phyloP scores from a whole-genome alignment of 2,329 filamentous ascomycete species.

The Allantophomopsis lycopodina region DNA sequence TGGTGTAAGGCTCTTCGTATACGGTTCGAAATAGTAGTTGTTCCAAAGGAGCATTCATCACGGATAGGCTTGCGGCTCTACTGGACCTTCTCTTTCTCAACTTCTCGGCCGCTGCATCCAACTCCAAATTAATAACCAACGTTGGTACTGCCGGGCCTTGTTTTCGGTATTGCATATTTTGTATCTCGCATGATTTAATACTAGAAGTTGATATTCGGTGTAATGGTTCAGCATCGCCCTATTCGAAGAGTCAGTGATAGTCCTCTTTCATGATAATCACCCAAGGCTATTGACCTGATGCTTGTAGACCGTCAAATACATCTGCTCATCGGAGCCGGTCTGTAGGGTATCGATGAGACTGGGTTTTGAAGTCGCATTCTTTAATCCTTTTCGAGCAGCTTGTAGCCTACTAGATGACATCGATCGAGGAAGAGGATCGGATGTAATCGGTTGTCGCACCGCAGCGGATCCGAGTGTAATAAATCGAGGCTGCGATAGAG shows the following conservation, averaged over 20 bases:
- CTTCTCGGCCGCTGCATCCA: conserved; percentile 38
- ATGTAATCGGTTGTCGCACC: conserved; percentile 29
- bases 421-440: conserved; percentile 4
- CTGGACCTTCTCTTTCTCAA: conserved; percentile 51
- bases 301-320: conserved; percentile 20
- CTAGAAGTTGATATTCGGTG: conserved; percentile 16
- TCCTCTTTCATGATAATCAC: conserved; percentile 1
- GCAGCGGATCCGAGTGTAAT: conserved; percentile 33
- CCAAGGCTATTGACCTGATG: conserved; percentile 14
- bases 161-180: conserved; percentile 46
- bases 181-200: conserved; percentile 24
- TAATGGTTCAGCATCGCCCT: conserved; percentile 20
- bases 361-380: conserved; percentile 11
- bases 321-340: conserved; percentile 3
- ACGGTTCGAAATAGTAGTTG: conserved; percentile 42
- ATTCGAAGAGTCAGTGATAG: not conserved
- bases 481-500: conserved; percentile 35
- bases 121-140: conserved; percentile 38
- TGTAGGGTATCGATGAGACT: conserved; percentile 13
- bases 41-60: conserved; percentile 15
- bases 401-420: conserved; percentile 2
- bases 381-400: conserved; percentile 9
- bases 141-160: conserved; percentile 45
- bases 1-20: conserved; percentile 33
- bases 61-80: conserved; percentile 37